Evolutionary conservation across 2,329 filamentous ascomycete genomes (phyloP).

Genomic region (Colletotrichum costaricense): DNA sequence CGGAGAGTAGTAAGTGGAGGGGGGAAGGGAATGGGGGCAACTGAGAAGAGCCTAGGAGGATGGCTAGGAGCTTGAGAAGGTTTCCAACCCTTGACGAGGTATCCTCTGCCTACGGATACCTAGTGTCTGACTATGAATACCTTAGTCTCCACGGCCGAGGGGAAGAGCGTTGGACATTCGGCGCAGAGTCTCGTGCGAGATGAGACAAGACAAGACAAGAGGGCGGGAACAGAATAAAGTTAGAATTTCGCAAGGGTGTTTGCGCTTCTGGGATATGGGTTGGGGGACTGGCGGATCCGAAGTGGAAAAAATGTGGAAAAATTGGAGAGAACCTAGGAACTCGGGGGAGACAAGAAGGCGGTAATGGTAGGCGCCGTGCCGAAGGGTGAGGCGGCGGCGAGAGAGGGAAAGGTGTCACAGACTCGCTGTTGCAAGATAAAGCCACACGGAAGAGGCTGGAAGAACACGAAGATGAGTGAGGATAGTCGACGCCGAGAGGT

Average conservation of each 20-base stretch:
- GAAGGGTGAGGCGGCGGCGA: background rate
- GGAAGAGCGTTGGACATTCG: background rate
- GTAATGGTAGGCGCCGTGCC: constrained; percentile 12
- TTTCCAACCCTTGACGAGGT: constrained; percentile 1
- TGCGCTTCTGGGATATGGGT: constrained; percentile 20
- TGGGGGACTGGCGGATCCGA: background rate
- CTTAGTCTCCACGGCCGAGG: background rate
- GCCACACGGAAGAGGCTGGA: constrained; percentile 9
- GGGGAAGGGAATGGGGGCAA: no score
- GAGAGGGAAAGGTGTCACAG: background rate
- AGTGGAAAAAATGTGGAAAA: background rate
- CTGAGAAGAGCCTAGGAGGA: background rate
- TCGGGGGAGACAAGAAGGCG: background rate
- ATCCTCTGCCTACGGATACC: background rate
- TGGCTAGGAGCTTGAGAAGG: background rate
- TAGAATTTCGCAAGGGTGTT: constrained; percentile 19
- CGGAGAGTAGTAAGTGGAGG: background rate
- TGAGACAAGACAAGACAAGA: constrained; percentile 19
- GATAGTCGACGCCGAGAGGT: background rate
- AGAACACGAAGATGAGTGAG: background rate
- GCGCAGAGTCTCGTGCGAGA: constrained; percentile 15
- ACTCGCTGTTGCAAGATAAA: background rate
- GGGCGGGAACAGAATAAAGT: constrained; percentile 17
- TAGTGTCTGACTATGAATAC: background rate
- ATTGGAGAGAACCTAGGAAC: background rate